phyloP scores from a whole-genome alignment of 495 filamentous ascomycete species.

The Penicillium dipodomyicola region DNA sequence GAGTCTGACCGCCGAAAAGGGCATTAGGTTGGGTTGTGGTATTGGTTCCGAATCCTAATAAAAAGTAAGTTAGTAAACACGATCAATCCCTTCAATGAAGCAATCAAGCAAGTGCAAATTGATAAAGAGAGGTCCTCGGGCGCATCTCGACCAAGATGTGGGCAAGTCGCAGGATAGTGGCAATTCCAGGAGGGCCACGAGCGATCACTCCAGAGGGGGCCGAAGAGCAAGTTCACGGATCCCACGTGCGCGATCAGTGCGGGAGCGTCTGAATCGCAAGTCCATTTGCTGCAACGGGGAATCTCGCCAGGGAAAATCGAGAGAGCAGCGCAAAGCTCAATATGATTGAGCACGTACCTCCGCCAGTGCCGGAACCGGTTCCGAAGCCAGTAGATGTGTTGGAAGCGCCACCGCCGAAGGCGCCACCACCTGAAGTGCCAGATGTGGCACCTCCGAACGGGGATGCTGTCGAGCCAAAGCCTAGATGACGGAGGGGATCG shows the following conservation, averaged over 20 bases:
- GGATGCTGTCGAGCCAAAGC: slow-evolving; percentile 52
- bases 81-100: background rate
- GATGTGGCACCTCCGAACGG: slow-evolving; percentile 2
- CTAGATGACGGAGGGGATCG: slow-evolving; percentile 48
- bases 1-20: slow-evolving; percentile 41
- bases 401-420: slow-evolving; percentile 38
- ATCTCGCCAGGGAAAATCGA: slow-evolving; percentile 1
- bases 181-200: background rate
- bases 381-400: slow-evolving; percentile 55
- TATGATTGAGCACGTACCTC: slow-evolving; percentile 49
- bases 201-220: background rate
- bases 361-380: slow-evolving; percentile 54
- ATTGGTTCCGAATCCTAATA: slow-evolving; percentile 40
- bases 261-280: background rate
- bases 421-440: slow-evolving; percentile 23
- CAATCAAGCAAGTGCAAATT: slow-evolving; percentile 24
- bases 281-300: slow-evolving; percentile 1
- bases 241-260: background rate
- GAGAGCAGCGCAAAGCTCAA: slow-evolving; percentile 34
- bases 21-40: slow-evolving; percentile 35
- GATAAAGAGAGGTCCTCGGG: slow-evolving; percentile 16
- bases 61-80: slow-evolving; percentile 19
- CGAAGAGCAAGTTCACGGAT: background rate
- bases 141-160: slow-evolving; percentile 15
- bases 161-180: background rate